Percentiles rank a stretch among this genome's conserved stretches.
Evolutionary conservation across 305 asterid species (phyloP).

Genomic region (Fraxinus ornus): DNA sequence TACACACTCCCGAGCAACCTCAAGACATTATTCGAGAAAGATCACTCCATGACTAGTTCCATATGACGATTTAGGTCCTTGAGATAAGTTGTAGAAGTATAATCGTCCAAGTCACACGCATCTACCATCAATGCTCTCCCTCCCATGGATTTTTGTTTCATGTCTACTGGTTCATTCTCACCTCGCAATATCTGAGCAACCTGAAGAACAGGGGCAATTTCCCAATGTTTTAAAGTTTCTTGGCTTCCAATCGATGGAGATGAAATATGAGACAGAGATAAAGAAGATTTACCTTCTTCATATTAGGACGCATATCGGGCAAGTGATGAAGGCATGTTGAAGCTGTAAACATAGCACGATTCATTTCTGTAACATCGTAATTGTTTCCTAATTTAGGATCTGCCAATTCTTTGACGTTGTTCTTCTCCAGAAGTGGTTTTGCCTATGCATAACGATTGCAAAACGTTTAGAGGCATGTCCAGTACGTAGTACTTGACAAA

Average conservation of each 20-base stretch:
- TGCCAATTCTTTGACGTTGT: slow-evolving; percentile 55
- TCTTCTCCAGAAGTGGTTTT: slow-evolving; percentile 79
- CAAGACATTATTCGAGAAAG: background rate
- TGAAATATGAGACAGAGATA: background rate
- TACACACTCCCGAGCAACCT: slow-evolving; percentile 2
- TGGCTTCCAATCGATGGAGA: background rate
- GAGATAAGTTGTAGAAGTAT: slow-evolving; percentile 59
- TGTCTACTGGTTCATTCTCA: slow-evolving; percentile 54
- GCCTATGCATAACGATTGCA: slow-evolving; percentile 51
- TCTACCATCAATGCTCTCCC: slow-evolving; percentile 61
- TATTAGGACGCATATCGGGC: slow-evolving; percentile 82
- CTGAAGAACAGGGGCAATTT: slow-evolving; percentile 32
- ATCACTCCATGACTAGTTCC: slow-evolving; percentile 83
- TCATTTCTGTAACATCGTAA: slow-evolving; percentile 60
- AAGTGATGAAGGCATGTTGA: slow-evolving; percentile 85
- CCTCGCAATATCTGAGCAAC: slow-evolving; percentile 68
- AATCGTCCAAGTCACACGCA: slow-evolving; percentile 73
- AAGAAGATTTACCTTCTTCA: slow-evolving; percentile 58
- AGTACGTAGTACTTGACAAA: background rate
- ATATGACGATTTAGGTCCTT: slow-evolving; percentile 82
- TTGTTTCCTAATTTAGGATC: slow-evolving; percentile 70
- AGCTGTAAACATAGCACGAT: slow-evolving; percentile 79
- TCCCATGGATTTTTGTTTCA: slow-evolving; percentile 61
- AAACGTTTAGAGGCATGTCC: background rate
- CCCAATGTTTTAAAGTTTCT: background rate